These are phyloP conservation scores for Pleurotus salmoneostramineus DNA, from an alignment of 768 basidiomycete species.

Conservation along the genomic window DNA sequence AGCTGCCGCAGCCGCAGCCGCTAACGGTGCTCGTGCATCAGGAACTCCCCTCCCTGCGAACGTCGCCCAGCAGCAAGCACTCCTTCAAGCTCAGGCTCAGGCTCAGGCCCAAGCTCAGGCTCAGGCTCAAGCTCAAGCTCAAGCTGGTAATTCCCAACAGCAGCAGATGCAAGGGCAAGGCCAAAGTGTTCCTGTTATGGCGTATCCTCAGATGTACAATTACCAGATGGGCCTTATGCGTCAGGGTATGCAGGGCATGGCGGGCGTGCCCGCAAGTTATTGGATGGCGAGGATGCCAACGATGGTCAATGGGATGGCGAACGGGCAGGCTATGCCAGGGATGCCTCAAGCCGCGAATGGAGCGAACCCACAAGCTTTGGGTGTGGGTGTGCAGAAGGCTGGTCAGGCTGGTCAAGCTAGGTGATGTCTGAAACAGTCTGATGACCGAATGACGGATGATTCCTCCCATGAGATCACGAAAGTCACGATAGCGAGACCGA, in stretches of 20 bases:
- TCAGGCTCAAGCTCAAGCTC: constrained; percentile 13
- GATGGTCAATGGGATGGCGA: constrained; percentile 2
- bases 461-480: too few species aligned
- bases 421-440: too few species aligned
- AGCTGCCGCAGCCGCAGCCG: constrained; percentile 22
- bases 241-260: constrained; percentile 1
- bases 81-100: constrained; percentile 13
- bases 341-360: constrained; percentile 2
- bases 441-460: too few species aligned
- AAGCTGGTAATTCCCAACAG: constrained; percentile 11
- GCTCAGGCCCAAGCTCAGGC: constrained; percentile 16
- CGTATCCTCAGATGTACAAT: constrained; percentile 7
- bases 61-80: constrained; percentile 11
- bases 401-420: constrained; percentile 1
- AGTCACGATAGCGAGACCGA: too few species aligned
- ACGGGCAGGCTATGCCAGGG: constrained; percentile 5
- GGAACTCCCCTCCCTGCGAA: not conserved
- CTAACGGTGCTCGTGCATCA: constrained; percentile 15
- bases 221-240: constrained; percentile 9
- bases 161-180: constrained; percentile 6
- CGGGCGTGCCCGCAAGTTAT: constrained; percentile 2
- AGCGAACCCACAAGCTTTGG: constrained; percentile 1
- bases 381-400: constrained; percentile 3
- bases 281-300: not conserved
- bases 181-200: not conserved